phyloP scores from a whole-genome alignment of 495 filamentous ascomycete genomes.

The Halenospora varia region DNA sequence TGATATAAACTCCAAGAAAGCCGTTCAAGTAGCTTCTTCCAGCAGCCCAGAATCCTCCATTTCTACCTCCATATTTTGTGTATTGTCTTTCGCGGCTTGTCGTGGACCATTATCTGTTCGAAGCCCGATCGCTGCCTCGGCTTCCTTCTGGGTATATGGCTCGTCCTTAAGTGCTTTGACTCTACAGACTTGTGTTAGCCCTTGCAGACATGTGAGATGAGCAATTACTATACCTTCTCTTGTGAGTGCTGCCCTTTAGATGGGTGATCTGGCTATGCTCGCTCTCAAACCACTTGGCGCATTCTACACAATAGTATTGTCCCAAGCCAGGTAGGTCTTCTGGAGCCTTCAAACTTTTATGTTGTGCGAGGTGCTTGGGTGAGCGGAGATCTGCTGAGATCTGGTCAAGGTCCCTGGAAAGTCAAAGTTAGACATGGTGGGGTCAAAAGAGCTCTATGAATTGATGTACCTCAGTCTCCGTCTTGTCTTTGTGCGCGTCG shows the following conservation, averaged over 20 bases:
- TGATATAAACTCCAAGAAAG: slow-evolving; percentile 2
- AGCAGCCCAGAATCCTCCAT: slow-evolving; percentile 23
- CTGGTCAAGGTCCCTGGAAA: slow-evolving; percentile 78
- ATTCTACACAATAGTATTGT: slow-evolving; percentile 83
- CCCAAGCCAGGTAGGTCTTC: slow-evolving; percentile 88
- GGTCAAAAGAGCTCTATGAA: background rate
- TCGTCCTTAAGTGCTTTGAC: slow-evolving; percentile 71
- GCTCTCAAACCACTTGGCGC: slow-evolving; percentile 92
- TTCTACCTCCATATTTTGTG: slow-evolving; percentile 25
- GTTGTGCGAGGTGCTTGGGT: slow-evolving; percentile 70
- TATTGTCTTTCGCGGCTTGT: slow-evolving; percentile 17
- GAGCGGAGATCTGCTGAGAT: slow-evolving; percentile 73
- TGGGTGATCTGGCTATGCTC: slow-evolving; percentile 74
- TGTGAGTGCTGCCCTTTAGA: slow-evolving; percentile 84
- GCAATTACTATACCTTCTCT: slow-evolving; percentile 87
- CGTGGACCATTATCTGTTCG: slow-evolving; percentile 56
- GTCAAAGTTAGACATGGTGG: slow-evolving; percentile 5
- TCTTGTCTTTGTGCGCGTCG: slow-evolving; percentile 57
- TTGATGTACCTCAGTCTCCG: slow-evolving; percentile 26
- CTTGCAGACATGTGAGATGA: too few species aligned
- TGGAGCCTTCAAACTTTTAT: slow-evolving; percentile 70
- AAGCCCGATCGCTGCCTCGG: slow-evolving; percentile 74
- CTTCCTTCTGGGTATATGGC: slow-evolving; percentile 80
- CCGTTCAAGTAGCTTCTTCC: slow-evolving; percentile 19
- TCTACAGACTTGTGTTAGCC: slow-evolving; percentile 36